Percentiles rank a stretch among this genome's conserved stretches.
These are phyloP conservation scores for Oryza nivara DNA, from an alignment of 176 grass and related monocot species.

Conservation along the genomic window DNA sequence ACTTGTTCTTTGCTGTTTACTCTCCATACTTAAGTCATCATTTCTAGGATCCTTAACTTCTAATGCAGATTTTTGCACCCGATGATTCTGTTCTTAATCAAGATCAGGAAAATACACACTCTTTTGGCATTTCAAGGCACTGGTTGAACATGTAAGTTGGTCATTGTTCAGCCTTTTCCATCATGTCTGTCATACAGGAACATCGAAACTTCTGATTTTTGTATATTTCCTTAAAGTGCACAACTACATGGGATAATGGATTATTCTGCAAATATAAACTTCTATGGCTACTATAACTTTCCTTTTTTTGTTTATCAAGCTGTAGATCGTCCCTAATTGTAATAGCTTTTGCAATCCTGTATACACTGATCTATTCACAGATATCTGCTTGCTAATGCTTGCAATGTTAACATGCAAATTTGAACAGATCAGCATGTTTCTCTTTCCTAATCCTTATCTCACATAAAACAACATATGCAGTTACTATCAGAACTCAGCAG, in stretches of 20 bases:
- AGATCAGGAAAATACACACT: slow-evolving; percentile 57
- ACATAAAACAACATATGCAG: slow-evolving; percentile 10
- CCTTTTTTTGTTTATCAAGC: slow-evolving; percentile 20
- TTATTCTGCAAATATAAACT: slow-evolving; percentile 7
- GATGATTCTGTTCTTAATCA: slow-evolving; percentile 53
- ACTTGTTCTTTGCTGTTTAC: slow-evolving; percentile 12
- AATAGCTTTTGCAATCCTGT: background rate
- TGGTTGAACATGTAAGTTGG: slow-evolving; percentile 66
- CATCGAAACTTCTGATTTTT: background rate
- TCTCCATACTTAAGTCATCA: background rate
- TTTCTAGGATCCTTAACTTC: slow-evolving; percentile 31
- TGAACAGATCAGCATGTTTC: slow-evolving; percentile 4
- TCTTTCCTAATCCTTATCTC: background rate
- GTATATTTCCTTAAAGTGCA: slow-evolving; percentile 2
- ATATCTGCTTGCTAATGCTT: slow-evolving; percentile 20
- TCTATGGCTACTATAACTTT: background rate
- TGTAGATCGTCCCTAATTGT: background rate
- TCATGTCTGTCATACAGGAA: background rate
- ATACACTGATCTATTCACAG: background rate
- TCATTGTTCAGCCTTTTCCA: slow-evolving; percentile 8
- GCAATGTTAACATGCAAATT: slow-evolving; percentile 33
- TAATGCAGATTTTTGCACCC: slow-evolving; percentile 69
- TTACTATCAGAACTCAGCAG: background rate
- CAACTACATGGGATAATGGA: slow-evolving; percentile 2
- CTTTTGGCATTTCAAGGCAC: slow-evolving; percentile 61